Percentiles rank a stretch among this genome's conserved stretches.
Evolutionary conservation across 371 early-diverging fungal genomes (phyloP).

Genomic region (Mucor piriformis): DNA sequence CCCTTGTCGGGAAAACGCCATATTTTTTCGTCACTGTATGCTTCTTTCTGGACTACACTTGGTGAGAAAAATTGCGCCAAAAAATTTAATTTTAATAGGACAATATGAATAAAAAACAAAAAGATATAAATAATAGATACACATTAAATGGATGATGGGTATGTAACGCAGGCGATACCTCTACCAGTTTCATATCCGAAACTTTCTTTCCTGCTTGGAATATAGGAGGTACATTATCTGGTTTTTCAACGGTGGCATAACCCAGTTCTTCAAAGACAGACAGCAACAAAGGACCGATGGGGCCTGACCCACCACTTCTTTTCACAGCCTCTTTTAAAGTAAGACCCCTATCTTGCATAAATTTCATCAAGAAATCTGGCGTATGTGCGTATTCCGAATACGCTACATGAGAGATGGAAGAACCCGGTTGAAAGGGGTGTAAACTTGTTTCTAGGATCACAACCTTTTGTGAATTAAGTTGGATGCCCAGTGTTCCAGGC

Average conservation of each 20-base stretch:
- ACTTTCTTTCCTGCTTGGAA: neutral
- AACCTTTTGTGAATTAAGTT: neutral
- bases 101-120: too few species aligned
- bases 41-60: too few species aligned
- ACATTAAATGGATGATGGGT: too few species aligned
- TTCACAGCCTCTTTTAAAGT: slow-evolving; percentile 23
- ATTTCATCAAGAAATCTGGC: slow-evolving; percentile 61
- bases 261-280: slow-evolving; percentile 40
- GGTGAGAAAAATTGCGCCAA: too few species aligned
- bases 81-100: too few species aligned
- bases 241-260: slow-evolving; percentile 20
- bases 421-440: slow-evolving; percentile 40
- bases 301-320: slow-evolving; percentile 19
- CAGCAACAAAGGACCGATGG: slow-evolving; percentile 41
- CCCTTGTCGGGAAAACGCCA: too few species aligned
- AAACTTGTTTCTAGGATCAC: slow-evolving; percentile 40
- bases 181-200: neutral
- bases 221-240: slow-evolving; percentile 6
- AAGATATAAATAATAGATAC: too few species aligned
- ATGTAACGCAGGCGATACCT: too few species aligned
- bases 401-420: slow-evolving; percentile 59
- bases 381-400: slow-evolving; percentile 36
- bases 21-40: too few species aligned
- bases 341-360: slow-evolving; percentile 38
- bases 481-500: slow-evolving; percentile 12